These are phyloP conservation scores for Syzygium aromaticum DNA, from an alignment of 345 rosid genomes.

Conservation along the genomic window DNA sequence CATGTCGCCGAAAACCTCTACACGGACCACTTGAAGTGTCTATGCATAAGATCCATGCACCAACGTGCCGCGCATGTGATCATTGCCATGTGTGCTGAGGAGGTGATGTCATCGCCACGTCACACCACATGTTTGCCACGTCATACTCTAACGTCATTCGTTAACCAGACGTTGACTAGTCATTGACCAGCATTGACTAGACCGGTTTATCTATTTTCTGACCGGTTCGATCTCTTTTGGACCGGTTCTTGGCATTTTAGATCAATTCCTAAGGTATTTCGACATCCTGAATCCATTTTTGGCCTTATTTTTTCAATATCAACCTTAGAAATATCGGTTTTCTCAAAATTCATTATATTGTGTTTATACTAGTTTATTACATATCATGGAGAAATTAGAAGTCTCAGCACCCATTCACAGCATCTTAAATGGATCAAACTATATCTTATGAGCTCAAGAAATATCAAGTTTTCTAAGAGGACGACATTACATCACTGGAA, in stretches of 20 bases:
- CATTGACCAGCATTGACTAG: neutral
- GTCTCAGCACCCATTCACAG: neutral
- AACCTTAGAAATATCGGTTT: neutral
- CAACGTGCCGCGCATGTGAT: too few species aligned
- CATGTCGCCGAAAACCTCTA: too few species aligned
- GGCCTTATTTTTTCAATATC: too few species aligned
- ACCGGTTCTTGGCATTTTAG: neutral
- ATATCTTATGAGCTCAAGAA: neutral
- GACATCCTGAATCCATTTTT: too few species aligned
- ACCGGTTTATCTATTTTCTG: too few species aligned
- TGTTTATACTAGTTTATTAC: neutral
- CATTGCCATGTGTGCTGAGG: too few species aligned
- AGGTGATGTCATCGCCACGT: too few species aligned
- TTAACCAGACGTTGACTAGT: neutral
- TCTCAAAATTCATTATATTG: too few species aligned
- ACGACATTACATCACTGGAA: neutral
- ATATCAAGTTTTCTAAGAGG: neutral
- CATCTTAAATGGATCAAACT: neutral
- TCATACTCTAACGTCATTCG: too few species aligned
- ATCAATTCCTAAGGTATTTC: neutral
- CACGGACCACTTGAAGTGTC: too few species aligned
- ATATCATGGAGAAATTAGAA: neutral
- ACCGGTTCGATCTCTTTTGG: fast-evolving
- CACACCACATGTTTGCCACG: too few species aligned
- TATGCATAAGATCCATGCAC: too few species aligned